Evolutionary conservation across 306 rosid species (phyloP), one percentile per base, ranked within the genome.

Genomic region (Vachellia collinsii): DNA sequence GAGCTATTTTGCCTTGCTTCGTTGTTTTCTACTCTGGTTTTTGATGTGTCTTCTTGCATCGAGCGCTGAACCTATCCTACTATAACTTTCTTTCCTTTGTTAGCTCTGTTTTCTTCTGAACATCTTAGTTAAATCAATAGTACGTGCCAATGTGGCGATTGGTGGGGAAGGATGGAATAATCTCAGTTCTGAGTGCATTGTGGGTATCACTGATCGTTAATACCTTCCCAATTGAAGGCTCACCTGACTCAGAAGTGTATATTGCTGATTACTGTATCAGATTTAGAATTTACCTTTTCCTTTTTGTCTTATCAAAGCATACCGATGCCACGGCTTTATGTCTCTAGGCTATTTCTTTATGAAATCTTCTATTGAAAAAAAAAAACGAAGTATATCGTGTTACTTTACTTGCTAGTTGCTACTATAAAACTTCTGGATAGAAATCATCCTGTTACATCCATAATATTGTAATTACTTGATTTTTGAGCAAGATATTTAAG

Each of bases 1-100:
- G 82, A 87, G 98, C 99, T 72, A 95, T 95, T 68, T 88, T 95
- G 92, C 99, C 98, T 76, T 95, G 99, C 82, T 95, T 95, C 85
- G 99, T 95, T 87, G 99, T 95, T 20, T 89, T 95, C 84, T 92
- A 95, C 62, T 78, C 83, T 41, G 99, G 89, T 6, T 92, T 86
- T 80, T 95, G 87, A 87, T 79, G 41, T 80, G 6, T 44, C 12
- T 11, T 42, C 50, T 68, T 10, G 37, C 23, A 36, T 42, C 39
- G 23, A 29, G 72, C 12, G 41, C 68, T 8, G n/a, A 62, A 29
- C 39, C 68, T 66, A 38, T 37, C 47, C 46, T 74, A 8, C 51
- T 74, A 17, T 79, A 4, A 59, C 16, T 65, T 69, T 11, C 74
- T 42, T n/a, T 41, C 37, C 50, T 71, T 65, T 42, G 13, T 73